Base-by-base conservation (phyloP, 129 eudicot species). In the Saposhnikovia divaricata region DNA sequence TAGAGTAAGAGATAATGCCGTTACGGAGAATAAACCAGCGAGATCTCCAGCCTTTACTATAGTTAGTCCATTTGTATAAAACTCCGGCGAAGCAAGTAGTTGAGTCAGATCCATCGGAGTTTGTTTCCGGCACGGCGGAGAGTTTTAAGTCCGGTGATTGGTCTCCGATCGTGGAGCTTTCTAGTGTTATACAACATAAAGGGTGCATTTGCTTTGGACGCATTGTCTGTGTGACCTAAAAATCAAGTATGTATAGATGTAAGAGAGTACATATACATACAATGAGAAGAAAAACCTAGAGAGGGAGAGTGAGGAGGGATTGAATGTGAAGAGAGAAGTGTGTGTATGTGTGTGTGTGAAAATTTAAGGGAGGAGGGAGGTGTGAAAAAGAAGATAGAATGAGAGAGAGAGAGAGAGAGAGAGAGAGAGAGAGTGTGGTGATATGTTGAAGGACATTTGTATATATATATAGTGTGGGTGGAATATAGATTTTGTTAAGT, bases 11-110 rank as follows among this genome's bases (percentile, higher is more conserved):
- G 19, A 93, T 75, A 6, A 93, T 88, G 61, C 94, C 98, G 80
- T 91, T 86, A 2, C 89, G 91, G 72, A 93, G 71, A 25, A 89
- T 78, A 73, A 93, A 93, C 97, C 98, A 93, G 70, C 98, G 82
- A 79, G 97, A 91, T 93, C 97, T 92, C 98, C 98, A 93, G 1
- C 98, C 97, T 39, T 93, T 93, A 43, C 93, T 93, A 83, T 91
- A 93, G 80, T 93, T 93, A 1, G 97, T 93, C 98, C 98, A 93
- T 47, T 93, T 93, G 80, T 88, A 87, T 2, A 93, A 85, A 0
- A 90, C 82, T 39, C 98, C 98, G 9, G 98, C 98, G 42, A 89
- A 90, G 65, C 93, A 80, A 47, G 76, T 87, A 43, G 71, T 74
- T 68, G 75, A 84, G 80, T 87, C 97, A 53, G 93, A 87, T 90